phyloP scores from a whole-genome alignment of 768 basidiomycete genomes.

The Sutorius australiensis region DNA sequence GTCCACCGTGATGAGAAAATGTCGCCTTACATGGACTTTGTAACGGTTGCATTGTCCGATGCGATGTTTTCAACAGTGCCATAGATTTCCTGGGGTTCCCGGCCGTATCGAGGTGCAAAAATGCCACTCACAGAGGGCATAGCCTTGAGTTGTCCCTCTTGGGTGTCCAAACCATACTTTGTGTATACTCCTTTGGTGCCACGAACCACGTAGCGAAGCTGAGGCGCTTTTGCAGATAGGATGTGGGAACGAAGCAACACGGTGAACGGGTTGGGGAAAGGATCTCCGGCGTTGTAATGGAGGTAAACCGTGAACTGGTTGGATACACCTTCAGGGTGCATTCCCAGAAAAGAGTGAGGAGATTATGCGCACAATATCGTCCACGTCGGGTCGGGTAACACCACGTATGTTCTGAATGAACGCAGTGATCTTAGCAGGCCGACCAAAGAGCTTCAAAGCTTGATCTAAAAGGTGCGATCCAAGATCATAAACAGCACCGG shows the following conservation, averaged over 20 bases:
- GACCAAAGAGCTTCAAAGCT: constrained; percentile 68
- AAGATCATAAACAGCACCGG: constrained; percentile 72
- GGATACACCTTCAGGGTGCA: neutral
- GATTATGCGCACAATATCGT: constrained; percentile 52
- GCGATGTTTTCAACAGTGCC: constrained; percentile 57
- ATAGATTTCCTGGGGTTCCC: constrained; percentile 60
- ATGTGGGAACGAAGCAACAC: constrained; percentile 67
- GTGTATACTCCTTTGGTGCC: constrained; percentile 68
- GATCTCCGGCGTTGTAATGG: constrained; percentile 43
- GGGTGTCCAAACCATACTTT: constrained; percentile 75
- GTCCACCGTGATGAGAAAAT: constrained; percentile 22
- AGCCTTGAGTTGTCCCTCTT: constrained; percentile 71
- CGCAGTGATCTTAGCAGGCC: constrained; percentile 63
- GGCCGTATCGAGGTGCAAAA: constrained; percentile 47
- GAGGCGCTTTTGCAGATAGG: constrained; percentile 61
- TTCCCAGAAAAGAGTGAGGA: neutral
- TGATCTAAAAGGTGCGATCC: constrained; percentile 83
- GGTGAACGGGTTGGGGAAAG: constrained; percentile 52
- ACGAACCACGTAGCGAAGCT: constrained; percentile 68
- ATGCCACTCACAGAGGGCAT: constrained; percentile 47
- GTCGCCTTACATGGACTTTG: constrained; percentile 31
- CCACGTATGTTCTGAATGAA: constrained; percentile 67
- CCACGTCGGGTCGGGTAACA: constrained; percentile 59
- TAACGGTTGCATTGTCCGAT: constrained; percentile 37
- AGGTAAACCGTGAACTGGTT: constrained; percentile 50